Percentiles rank a stretch among this genome's conserved stretches.
phyloP scores from a whole-genome alignment of 108 stramenopile genomes.

The Parmales sp. region DNA sequence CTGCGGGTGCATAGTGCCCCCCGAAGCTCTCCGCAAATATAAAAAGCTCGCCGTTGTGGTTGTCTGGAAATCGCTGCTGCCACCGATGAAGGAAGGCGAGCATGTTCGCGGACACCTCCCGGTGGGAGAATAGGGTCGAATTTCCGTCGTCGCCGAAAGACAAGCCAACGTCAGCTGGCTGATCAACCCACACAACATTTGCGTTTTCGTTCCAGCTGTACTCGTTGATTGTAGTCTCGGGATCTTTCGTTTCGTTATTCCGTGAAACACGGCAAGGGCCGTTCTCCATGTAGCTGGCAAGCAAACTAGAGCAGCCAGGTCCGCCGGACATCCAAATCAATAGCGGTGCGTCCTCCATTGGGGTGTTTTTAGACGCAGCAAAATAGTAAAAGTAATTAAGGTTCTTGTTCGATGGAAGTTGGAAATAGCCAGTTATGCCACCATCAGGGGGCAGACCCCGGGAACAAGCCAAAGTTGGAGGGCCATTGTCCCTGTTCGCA shows the following conservation, averaged over 20 bases:
- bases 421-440: not conserved
- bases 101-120: slow-evolving; percentile 41
- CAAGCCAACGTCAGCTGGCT: slow-evolving; percentile 51
- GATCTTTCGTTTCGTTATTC: slow-evolving; percentile 24
- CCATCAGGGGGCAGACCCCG: no score
- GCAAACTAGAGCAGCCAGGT: slow-evolving; percentile 39
- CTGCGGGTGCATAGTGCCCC: slow-evolving; percentile 52
- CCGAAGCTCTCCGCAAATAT: slow-evolving; percentile 29
- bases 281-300: slow-evolving; percentile 42
- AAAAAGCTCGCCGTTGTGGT: not conserved
- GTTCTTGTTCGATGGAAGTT: not conserved
- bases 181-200: slow-evolving; percentile 50
- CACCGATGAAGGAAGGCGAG: slow-evolving; percentile 24
- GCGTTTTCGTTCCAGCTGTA: slow-evolving; percentile 43
- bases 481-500: no score
- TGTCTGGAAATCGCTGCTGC: slow-evolving; percentile 1
- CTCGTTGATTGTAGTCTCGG: slow-evolving; percentile 29
- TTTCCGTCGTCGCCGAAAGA: slow-evolving; percentile 30
- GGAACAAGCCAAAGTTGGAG: no score
- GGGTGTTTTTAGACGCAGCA: not conserved
- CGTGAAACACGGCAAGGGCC: slow-evolving; percentile 37
- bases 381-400: slow-evolving; percentile 4
- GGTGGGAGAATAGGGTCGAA: slow-evolving; percentile 11
- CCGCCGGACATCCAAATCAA: slow-evolving; percentile 39
- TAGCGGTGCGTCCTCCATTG: slow-evolving; percentile 13